A percentile compares a stretch with the other conserved stretches of the same genome.
Evolutionary conservation across 179 eudicot genomes (phyloP).

Genomic region (Patellifolia procumbens): DNA sequence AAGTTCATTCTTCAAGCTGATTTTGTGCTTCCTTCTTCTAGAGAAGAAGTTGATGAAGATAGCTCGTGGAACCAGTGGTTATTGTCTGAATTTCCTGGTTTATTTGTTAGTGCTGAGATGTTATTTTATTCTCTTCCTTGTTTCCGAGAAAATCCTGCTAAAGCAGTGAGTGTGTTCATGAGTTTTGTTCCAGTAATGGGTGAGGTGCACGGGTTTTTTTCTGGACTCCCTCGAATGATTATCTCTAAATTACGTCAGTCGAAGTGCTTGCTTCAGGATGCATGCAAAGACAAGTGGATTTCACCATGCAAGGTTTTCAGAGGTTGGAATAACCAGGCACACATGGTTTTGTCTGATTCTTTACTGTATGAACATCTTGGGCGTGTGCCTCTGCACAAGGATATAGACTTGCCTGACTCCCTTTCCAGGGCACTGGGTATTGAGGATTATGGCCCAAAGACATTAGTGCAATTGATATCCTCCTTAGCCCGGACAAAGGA

Average conservation of each 20-base stretch:
- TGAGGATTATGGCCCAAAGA: slow-evolving; percentile 80
- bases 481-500: slow-evolving; percentile 54
- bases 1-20: slow-evolving; percentile 97
- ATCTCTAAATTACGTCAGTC: slow-evolving; percentile 78
- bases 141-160: slow-evolving; percentile 63
- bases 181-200: slow-evolving; percentile 92
- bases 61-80: slow-evolving; percentile 99
- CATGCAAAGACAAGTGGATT: slow-evolving; percentile 64
- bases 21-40: slow-evolving; percentile 96
- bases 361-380: slow-evolving; percentile 77
- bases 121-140: slow-evolving; percentile 75
- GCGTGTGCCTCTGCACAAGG: slow-evolving; percentile 67
- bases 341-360: slow-evolving; percentile 59
- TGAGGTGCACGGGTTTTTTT: slow-evolving; percentile 94
- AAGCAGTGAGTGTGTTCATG: slow-evolving; percentile 81
- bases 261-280: slow-evolving; percentile 83
- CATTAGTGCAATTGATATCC: slow-evolving; percentile 59
- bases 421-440: slow-evolving; percentile 83
- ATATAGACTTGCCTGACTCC: slow-evolving; percentile 62
- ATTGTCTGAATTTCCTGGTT: slow-evolving; percentile 77
- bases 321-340: slow-evolving; percentile 74
- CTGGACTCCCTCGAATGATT: slow-evolving; percentile 80
- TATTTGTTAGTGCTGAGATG: slow-evolving; percentile 76
- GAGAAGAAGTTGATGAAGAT: slow-evolving; percentile 98
- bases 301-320: slow-evolving; percentile 90